phyloP scores from a whole-genome alignment of 1,284 basidiomycete species.

The Leccinum griseonigrum region DNA sequence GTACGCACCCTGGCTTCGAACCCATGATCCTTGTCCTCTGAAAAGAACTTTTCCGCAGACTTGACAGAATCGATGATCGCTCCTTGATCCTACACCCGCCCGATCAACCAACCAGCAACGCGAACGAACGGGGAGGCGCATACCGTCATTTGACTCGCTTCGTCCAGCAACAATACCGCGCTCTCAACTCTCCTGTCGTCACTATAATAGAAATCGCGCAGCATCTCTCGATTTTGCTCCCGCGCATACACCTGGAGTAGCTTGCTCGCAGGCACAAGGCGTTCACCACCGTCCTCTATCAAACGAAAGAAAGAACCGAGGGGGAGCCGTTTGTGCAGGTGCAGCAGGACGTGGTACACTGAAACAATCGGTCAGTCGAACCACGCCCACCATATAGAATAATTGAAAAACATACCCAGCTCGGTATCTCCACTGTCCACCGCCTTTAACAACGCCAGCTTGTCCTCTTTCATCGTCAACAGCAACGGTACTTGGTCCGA shows the following conservation, averaged over 20 bases:
- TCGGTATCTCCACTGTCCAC: constrained; percentile 96
- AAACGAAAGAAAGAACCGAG: constrained; percentile 94
- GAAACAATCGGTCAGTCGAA: constrained; percentile 2
- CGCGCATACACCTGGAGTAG: constrained; percentile 87
- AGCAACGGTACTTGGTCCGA: constrained; percentile 94
- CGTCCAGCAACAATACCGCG: constrained; percentile 82
- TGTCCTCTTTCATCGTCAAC: constrained; percentile 92
- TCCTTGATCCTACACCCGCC: constrained; percentile 54
- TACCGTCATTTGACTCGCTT: constrained; percentile 66
- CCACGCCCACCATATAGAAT: no score
- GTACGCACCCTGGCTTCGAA: constrained; percentile 85
- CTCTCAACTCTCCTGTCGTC: constrained; percentile 94
- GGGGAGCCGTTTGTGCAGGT: constrained; percentile 78
- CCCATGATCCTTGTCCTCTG: constrained; percentile 85
- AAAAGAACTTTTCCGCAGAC: constrained; percentile 88
- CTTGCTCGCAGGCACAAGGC: constrained; percentile 69
- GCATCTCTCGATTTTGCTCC: constrained; percentile 87
- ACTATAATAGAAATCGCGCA: constrained; percentile 96
- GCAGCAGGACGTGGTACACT: constrained; percentile 91
- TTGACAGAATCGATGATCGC: constrained; percentile 74
- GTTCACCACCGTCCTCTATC: constrained; percentile 83
- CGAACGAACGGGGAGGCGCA: constrained; percentile 19
- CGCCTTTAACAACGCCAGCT: constrained; percentile 84
- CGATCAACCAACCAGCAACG: no score
- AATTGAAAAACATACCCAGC: constrained; percentile 56